A percentile compares a stretch with the other conserved stretches of the same genome.
Evolutionary conservation across 345 rosid genomes (phyloP).

Genomic region (Heritiera fomes): DNA sequence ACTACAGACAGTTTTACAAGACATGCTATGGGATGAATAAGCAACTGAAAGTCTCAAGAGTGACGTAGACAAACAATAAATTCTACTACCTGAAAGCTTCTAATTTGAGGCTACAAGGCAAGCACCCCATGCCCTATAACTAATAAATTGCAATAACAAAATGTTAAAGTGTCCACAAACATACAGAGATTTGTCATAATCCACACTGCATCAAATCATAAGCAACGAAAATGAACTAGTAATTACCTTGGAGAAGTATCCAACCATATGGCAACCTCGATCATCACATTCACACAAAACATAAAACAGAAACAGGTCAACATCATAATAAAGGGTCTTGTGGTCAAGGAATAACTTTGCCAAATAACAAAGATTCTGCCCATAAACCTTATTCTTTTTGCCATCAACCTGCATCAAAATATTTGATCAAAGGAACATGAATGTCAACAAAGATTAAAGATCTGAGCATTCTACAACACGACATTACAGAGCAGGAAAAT

Average conservation of each 20-base stretch:
- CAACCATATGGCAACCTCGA: constrained; percentile 99
- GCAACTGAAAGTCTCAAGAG: constrained; percentile 8
- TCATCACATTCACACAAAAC: constrained; percentile 97
- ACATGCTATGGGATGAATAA: not conserved
- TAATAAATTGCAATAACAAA: not conserved
- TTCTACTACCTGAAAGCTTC: not conserved
- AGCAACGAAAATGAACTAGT: constrained; percentile 4
- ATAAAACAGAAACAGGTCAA: constrained; percentile 90
- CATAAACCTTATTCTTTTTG: constrained; percentile 97
- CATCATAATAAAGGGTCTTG: constrained; percentile 98
- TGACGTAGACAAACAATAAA: not conserved
- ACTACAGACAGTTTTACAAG: not conserved
- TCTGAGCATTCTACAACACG: not conserved
- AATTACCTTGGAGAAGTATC: constrained; percentile 94
- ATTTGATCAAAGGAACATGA: not conserved
- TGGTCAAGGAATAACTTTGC: constrained; percentile 98
- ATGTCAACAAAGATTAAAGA: constrained; percentile 3
- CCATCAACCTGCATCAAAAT: constrained; percentile 67
- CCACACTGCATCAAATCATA: not conserved
- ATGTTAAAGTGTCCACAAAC: not conserved
- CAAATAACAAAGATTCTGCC: constrained; percentile 96
- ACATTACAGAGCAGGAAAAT: not conserved
- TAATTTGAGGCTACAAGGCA: not conserved
- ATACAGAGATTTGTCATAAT: not conserved
- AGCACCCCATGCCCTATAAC: not conserved